phyloP scores from a whole-genome alignment of 2,329 filamentous ascomycete species.

The Pyricularia grisea region DNA sequence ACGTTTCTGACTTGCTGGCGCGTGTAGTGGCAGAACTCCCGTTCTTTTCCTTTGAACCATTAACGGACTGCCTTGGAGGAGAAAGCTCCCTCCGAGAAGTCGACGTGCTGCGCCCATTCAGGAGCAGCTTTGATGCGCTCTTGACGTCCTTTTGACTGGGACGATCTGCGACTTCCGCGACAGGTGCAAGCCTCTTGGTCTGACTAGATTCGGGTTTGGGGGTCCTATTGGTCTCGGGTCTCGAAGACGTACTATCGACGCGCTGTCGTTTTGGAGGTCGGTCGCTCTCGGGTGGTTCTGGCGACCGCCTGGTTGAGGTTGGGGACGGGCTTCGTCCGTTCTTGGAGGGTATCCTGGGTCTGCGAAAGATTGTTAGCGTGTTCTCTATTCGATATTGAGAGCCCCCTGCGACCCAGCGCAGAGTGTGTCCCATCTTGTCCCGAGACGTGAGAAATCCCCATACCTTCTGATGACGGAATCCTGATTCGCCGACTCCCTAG shows the following conservation, averaged over 20 bases:
- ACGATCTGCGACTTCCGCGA: not conserved
- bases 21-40: conserved; percentile 15
- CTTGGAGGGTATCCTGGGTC: not conserved
- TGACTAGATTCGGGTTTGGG: not conserved
- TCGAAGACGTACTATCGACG: not conserved
- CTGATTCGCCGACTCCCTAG: not conserved
- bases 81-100: not conserved
- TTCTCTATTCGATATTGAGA: not conserved
- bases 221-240: not conserved
- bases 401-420: not conserved
- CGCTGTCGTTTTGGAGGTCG: conserved; percentile 2
- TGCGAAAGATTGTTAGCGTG: not conserved
- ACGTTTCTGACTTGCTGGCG: conserved; percentile 17
- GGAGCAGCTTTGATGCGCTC: not conserved
- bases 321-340: conserved; percentile 5
- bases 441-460: not conserved
- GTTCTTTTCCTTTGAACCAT: conserved; percentile 27
- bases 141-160: not conserved
- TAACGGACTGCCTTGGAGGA: conserved; percentile 18
- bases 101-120: conserved; percentile 3
- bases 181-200: not conserved
- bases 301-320: not conserved
- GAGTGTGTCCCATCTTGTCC: not conserved
- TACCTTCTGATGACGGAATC: conserved; percentile 1
- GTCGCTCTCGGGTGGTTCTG: not conserved